Base-by-base conservation (phyloP, 1,139 yeast genomes). In the Taiozyma sp. region DNA sequence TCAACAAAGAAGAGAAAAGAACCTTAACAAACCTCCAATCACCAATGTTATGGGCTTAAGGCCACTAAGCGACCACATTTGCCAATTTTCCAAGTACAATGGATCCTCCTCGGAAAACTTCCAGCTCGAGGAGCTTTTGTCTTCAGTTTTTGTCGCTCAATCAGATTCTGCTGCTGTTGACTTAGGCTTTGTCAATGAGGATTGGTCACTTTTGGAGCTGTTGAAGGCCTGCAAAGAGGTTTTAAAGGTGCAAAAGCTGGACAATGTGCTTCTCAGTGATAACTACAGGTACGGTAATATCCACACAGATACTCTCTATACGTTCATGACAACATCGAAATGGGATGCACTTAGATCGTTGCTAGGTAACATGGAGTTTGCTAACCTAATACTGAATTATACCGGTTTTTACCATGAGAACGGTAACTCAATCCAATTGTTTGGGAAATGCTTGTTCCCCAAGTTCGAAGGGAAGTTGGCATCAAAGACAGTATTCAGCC, bases 141-240 rank as follows among this genome's bases (percentile, higher is more conserved):
- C 24, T 19, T 37, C 41, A 14, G 26, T 37, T 37, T 37, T 19
- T 19, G 14, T 37, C 24, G 13, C 24, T 37, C 6, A 19, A 19
- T 9, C 41, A 19, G 41, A 37, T 10, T 9, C 24, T 4, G 6
- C 14, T 6, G 14, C 14, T 6, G 14, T 37, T 19, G 41, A 37
- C 19, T 9, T 37, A 3, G 41, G 24, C 5, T 37, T 37, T 21
- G 14, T 37, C 24, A 37, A 37, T 10, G 9, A 4, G 4, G 41
- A 21, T 9, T 37, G 41, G 41, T 37, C 41, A 19, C 41, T 19
- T 16, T 16, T 19, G 8, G 53, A 59, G 14, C 50, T 63, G 9
- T 45, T 66, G 11, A 64, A 56, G 35, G 53, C 55, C 34, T 67
- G 64, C 46, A 57, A 59, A 16, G 49, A 49, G 11, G 24, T 19